phyloP scores from a whole-genome alignment of 2,329 filamentous ascomycete genomes.

The Curvularia sp. region DNA sequence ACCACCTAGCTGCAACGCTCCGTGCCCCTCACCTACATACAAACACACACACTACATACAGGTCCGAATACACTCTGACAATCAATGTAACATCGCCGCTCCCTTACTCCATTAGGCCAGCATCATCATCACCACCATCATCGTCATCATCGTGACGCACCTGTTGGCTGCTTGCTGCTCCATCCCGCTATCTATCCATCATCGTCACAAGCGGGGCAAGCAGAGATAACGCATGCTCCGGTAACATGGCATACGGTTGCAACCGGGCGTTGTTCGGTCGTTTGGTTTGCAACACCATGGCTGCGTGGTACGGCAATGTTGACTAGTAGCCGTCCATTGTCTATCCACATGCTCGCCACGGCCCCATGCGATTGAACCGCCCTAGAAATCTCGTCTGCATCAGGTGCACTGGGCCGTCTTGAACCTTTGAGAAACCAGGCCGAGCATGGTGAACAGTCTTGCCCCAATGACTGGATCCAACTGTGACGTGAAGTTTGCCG shows the following conservation, averaged over 20 bases:
- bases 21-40: background rate
- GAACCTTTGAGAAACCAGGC: conserved; percentile 35
- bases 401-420: conserved; percentile 31
- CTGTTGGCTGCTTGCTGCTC: conserved; percentile 1
- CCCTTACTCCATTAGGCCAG: background rate
- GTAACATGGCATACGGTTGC: conserved; percentile 34
- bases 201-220: conserved; percentile 3
- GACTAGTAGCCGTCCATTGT: conserved; percentile 35
- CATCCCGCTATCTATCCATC: conserved; percentile 8
- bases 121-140: background rate
- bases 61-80: background rate
- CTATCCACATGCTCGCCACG: conserved; percentile 23
- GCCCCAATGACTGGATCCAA: conserved; percentile 20
- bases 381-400: conserved; percentile 23
- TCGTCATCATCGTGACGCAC: background rate
- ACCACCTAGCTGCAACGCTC: background rate
- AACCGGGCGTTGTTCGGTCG: conserved; percentile 11
- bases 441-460: conserved; percentile 29
- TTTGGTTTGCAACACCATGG: conserved; percentile 25
- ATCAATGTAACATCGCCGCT: conserved; percentile 15
- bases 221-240: conserved; percentile 26
- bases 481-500: conserved; percentile 31
- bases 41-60: background rate
- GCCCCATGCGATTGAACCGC: conserved; percentile 8
- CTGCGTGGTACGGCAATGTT: conserved; percentile 44